Percentiles rank a stretch among this genome's conserved stretches.
Conservation (phyloP, 228 moss, liverwort and hornwort genomes). For the Sphagnum fallax region DNA sequence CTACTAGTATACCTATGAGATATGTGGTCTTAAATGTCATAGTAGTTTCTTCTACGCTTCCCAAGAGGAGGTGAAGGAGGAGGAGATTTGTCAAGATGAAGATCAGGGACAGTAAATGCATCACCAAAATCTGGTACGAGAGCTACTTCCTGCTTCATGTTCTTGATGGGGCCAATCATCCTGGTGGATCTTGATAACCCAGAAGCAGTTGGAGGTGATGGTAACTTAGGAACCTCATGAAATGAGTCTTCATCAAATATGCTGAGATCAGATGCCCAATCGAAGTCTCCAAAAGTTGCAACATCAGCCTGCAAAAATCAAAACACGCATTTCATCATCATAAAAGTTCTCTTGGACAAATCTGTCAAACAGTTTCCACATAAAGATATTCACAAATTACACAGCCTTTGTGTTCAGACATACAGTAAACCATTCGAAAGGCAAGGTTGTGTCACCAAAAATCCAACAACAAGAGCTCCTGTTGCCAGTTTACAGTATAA, state of each 20-base stretch:
- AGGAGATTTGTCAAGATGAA: constrained; percentile 20
- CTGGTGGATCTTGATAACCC: constrained; percentile 18
- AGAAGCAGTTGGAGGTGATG: constrained; percentile 17
- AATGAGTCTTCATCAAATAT: constrained; percentile 71
- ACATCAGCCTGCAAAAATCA: constrained; percentile 56
- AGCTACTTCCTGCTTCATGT: constrained; percentile 32
- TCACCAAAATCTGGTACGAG: constrained; percentile 39
- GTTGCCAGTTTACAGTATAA: no score
- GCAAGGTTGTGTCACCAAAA: no score
- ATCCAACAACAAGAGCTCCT: no score
- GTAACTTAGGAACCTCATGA: constrained; percentile 54
- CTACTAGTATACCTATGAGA: no score
- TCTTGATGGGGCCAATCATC: constrained; percentile 17
- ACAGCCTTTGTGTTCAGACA: no score
- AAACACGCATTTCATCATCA: no score
- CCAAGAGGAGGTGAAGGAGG: constrained; percentile 7
- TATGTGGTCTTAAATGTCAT: background rate
- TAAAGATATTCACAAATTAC: no score
- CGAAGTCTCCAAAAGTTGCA: constrained; percentile 66
- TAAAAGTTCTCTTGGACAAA: no score
- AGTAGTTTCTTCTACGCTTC: constrained; percentile 38
- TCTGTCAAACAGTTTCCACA: no score
- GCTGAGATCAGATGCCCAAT: constrained; percentile 87
- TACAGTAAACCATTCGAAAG: no score
- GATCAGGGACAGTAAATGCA: constrained; percentile 45